Evolutionary conservation across 1,139 yeast genomes (phyloP).

Genomic region (Debaryomycetaceae sp.): DNA sequence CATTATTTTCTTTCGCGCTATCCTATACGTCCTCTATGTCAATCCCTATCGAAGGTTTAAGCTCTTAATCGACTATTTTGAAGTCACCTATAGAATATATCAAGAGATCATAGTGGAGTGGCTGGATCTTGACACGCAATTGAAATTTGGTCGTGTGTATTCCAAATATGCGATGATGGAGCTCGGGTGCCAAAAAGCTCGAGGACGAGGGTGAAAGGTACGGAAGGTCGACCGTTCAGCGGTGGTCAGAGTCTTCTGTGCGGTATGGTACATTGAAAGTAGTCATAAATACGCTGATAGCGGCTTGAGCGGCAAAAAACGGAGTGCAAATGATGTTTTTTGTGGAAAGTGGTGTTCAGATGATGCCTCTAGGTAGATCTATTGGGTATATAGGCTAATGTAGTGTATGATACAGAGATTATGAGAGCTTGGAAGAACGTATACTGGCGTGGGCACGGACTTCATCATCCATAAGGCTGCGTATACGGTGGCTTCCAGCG

Average conservation of each 20-base stretch:
- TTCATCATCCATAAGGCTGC: constrained; percentile 83
- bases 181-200: background rate
- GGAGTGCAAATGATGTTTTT: too few relatives aligned
- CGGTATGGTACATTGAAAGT: too few relatives aligned
- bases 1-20: constrained; percentile 12
- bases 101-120: constrained; percentile 2
- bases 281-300: too few relatives aligned
- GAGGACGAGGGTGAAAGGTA: background rate
- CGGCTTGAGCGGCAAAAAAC: too few relatives aligned
- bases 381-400: background rate
- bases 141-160: constrained; percentile 8
- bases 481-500: constrained; percentile 81
- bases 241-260: too few relatives aligned
- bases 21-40: too few relatives aligned
- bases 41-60: too few relatives aligned
- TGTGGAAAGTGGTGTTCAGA: too few relatives aligned
- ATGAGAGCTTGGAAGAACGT: constrained; percentile 27
- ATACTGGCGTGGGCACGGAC: constrained; percentile 68
- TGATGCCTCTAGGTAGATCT: too few relatives aligned
- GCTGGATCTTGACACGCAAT: constrained; percentile 5
- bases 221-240: too few relatives aligned
- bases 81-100: background rate
- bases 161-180: background rate
- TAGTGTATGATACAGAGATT: background rate
- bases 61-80: background rate